These are phyloP conservation scores for Orbilia quercus DNA, from an alignment of 2,329 filamentous ascomycete genomes.

Conservation along the genomic window DNA sequence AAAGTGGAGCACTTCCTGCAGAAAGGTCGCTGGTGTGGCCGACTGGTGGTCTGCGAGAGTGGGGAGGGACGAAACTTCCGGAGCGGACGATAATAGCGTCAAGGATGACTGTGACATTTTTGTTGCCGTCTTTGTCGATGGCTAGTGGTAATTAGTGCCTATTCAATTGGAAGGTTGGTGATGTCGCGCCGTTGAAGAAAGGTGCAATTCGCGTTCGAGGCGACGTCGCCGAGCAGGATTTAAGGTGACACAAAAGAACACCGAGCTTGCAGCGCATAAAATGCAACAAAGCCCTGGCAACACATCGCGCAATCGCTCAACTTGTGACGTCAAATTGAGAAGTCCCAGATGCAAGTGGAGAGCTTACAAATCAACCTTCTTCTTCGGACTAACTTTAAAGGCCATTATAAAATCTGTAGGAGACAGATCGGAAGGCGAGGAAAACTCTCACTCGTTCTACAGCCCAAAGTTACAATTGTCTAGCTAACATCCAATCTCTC, in stretches of 20 bases:
- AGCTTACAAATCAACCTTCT: not conserved
- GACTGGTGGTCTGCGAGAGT: conserved; percentile 54
- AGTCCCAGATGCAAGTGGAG: not conserved
- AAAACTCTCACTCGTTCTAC: too few species aligned
- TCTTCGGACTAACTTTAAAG: not conserved
- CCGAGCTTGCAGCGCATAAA: conserved; percentile 30
- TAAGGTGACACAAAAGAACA: conserved; percentile 35
- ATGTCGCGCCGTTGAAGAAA: conserved; percentile 2
- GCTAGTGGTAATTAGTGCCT: too few species aligned
- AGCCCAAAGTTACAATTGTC: too few species aligned
- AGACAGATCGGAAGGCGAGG: not conserved
- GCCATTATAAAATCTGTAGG: not conserved
- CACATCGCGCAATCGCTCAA: conserved; percentile 26
- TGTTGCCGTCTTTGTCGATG: too few species aligned
- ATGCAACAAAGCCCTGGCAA: conserved; percentile 29
- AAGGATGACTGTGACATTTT: conserved; percentile 52
- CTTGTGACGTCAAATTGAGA: conserved; percentile 16
- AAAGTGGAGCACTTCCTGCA: conserved; percentile 48
- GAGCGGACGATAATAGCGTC: conserved; percentile 36
- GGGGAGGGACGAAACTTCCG: conserved; percentile 32
- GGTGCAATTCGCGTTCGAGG: not conserved
- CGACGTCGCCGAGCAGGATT: conserved; percentile 10
- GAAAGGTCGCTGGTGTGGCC: conserved; percentile 48
- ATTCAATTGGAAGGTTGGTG: not conserved
- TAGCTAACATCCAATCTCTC: too few species aligned